Percentiles rank a stretch among this genome's conserved stretches.
These are phyloP conservation scores for Salvia sclarea DNA, from an alignment of 305 asterid genomes.

Conservation along the genomic window DNA sequence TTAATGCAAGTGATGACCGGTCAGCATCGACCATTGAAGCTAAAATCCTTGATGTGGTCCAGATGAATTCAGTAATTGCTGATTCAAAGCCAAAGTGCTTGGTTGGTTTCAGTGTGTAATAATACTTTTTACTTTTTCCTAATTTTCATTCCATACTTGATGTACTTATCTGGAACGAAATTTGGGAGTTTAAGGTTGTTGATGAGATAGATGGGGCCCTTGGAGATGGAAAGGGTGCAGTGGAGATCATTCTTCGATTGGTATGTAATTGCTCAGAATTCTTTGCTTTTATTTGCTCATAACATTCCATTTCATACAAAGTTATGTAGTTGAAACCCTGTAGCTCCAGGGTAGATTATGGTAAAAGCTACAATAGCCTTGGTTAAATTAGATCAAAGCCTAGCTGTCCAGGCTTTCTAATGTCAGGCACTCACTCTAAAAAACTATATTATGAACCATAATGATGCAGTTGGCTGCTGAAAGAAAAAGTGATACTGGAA, in stretches of 20 bases:
- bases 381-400: slow-evolving; percentile 14
- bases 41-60: slow-evolving; percentile 89
- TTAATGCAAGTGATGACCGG: slow-evolving; percentile 98
- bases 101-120: slow-evolving; percentile 59
- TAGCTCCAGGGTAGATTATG: slow-evolving; percentile 19
- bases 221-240: slow-evolving; percentile 97
- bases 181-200: slow-evolving; percentile 56
- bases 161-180: slow-evolving; percentile 33
- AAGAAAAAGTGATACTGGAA: slow-evolving; percentile 61
- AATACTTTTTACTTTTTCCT: slow-evolving; percentile 20
- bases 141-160: slow-evolving; percentile 11
- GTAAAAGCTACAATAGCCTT: slow-evolving; percentile 9
- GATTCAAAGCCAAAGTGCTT: slow-evolving; percentile 97
- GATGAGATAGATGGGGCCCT: slow-evolving; percentile 99
- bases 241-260: slow-evolving; percentile 81
- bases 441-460: slow-evolving; percentile 27
- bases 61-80: slow-evolving; percentile 83
- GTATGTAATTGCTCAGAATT: slow-evolving; percentile 43
- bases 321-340: neutral
- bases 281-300: neutral
- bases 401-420: slow-evolving; percentile 3
- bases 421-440: slow-evolving; percentile 17
- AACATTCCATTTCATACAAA: slow-evolving; percentile 13
- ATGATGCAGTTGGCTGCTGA: slow-evolving; percentile 78
- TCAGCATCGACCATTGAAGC: slow-evolving; percentile 81